A percentile compares a stretch with the other conserved stretches of the same genome.
phyloP scores from a whole-genome alignment of 441 rosid species.

The Brassica balearica region DNA sequence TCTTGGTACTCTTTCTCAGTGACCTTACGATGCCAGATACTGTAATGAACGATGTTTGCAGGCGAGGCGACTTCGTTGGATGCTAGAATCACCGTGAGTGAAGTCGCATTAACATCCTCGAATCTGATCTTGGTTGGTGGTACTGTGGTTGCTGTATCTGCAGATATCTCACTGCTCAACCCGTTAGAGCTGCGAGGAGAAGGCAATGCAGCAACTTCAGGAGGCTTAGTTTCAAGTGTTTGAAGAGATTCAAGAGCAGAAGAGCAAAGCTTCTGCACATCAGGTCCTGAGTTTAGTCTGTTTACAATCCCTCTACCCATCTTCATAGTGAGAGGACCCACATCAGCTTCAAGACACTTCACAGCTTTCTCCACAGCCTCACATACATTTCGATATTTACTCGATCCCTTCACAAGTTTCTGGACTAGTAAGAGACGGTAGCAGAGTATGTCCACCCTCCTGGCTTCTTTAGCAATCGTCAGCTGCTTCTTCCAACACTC shows the following conservation, averaged over 20 bases:
- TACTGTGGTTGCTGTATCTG: no score
- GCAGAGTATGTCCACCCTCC: slow-evolving; percentile 63
- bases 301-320: slow-evolving; percentile 66
- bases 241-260: slow-evolving; percentile 54
- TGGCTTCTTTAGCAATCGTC: slow-evolving; percentile 56
- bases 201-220: slow-evolving; percentile 10
- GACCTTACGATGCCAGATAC: no score
- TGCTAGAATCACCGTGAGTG: no score
- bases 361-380: slow-evolving; percentile 53
- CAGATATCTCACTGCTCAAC: no score
- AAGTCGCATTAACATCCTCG: no score
- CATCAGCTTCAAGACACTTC: slow-evolving; percentile 52
- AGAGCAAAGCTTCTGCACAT: slow-evolving; percentile 61
- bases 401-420: slow-evolving; percentile 50
- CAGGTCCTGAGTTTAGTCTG: slow-evolving; percentile 56
- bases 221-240: slow-evolving; percentile 17
- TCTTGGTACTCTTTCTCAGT: no score
- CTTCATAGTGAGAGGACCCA: slow-evolving; percentile 58
- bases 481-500: slow-evolving; percentile 62
- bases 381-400: slow-evolving; percentile 37
- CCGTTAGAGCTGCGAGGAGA: no score
- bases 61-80: no score
- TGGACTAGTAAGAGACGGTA: slow-evolving; percentile 53
- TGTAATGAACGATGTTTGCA: no score
- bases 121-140: no score